These are phyloP conservation scores for Globisporangium echinulatum DNA, from an alignment of 352 stramenopile genomes.

Conservation along the genomic window DNA sequence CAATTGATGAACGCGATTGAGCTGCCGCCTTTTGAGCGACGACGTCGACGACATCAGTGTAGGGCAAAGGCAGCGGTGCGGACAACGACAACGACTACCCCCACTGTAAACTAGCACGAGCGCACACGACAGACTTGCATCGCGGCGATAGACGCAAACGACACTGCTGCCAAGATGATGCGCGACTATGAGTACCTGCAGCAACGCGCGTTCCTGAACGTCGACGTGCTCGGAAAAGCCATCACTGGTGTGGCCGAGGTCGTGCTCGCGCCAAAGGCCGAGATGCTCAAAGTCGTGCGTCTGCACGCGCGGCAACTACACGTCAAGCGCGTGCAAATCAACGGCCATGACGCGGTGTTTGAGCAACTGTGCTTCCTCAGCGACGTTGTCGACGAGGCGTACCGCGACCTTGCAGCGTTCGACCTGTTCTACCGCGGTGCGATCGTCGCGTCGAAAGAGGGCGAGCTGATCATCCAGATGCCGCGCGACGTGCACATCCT, in stretches of 20 bases:
- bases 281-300: slow-evolving; percentile 47
- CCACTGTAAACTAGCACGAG: too few species aligned
- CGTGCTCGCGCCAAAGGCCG: slow-evolving; percentile 53
- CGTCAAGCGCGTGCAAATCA: slow-evolving; percentile 47
- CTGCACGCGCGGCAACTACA: slow-evolving; percentile 72
- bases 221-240: slow-evolving; percentile 65
- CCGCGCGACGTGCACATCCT: slow-evolving; percentile 50
- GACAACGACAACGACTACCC: too few species aligned
- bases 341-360: slow-evolving; percentile 50
- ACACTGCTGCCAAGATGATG: slow-evolving; percentile 42
- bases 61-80: too few species aligned
- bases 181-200: slow-evolving; percentile 82
- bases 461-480: slow-evolving; percentile 74
- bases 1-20: too few species aligned
- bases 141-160: too few species aligned
- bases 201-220: slow-evolving; percentile 67
- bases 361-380: slow-evolving; percentile 77
- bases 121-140: too few species aligned
- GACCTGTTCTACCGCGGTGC: slow-evolving; percentile 82
- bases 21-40: too few species aligned
- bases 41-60: too few species aligned
- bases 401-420: slow-evolving; percentile 72
- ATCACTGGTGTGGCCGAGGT: slow-evolving; percentile 64
- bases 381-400: slow-evolving; percentile 74
- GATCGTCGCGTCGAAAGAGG: slow-evolving; percentile 80